phyloP scores from a whole-genome alignment of 1,139 yeast genomes.

The Sporopachydermia cereana region DNA sequence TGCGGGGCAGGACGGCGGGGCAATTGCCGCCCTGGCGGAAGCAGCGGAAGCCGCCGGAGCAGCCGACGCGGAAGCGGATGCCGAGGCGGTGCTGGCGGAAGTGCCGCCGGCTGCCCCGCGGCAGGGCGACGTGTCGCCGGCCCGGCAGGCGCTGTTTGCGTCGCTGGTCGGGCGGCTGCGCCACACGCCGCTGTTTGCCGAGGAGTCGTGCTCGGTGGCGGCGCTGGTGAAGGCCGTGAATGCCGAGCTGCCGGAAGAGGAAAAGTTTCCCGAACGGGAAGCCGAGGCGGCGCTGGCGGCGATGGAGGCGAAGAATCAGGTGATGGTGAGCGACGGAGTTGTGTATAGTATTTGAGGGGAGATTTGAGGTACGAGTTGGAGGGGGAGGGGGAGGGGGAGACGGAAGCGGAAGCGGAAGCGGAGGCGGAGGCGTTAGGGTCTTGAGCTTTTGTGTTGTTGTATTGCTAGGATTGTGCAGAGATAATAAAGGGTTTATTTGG shows the following conservation, averaged over 20 bases:
- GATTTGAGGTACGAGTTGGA: not conserved
- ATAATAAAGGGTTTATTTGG: too few species aligned
- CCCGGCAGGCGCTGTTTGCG: slow-evolving; percentile 36
- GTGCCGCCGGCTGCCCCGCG: not conserved
- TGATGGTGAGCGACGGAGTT: slow-evolving; percentile 51
- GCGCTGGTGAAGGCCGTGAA: slow-evolving; percentile 36
- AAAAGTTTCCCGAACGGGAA: slow-evolving; percentile 41
- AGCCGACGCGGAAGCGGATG: not conserved
- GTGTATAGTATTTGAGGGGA: slow-evolving; percentile 19
- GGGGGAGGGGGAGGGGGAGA: not conserved
- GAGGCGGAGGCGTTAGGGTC: not conserved
- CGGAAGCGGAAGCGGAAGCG: not conserved
- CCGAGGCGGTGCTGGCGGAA: not conserved
- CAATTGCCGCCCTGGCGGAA: not conserved
- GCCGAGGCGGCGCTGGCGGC: slow-evolving; percentile 39
- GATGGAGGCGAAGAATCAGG: slow-evolving; percentile 44
- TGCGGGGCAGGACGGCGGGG: not conserved
- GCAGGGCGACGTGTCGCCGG: slow-evolving; percentile 29
- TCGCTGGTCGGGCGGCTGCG: slow-evolving; percentile 35
- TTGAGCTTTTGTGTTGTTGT: not conserved
- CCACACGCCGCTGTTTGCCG: slow-evolving; percentile 36
- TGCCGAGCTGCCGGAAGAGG: slow-evolving; percentile 48
- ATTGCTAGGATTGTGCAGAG: too few species aligned
- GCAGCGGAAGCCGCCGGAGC: not conserved
- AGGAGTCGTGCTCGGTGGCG: slow-evolving; percentile 35